phyloP scores from a whole-genome alignment of 805 yeast species.

The Candida coleopterorum region DNA sequence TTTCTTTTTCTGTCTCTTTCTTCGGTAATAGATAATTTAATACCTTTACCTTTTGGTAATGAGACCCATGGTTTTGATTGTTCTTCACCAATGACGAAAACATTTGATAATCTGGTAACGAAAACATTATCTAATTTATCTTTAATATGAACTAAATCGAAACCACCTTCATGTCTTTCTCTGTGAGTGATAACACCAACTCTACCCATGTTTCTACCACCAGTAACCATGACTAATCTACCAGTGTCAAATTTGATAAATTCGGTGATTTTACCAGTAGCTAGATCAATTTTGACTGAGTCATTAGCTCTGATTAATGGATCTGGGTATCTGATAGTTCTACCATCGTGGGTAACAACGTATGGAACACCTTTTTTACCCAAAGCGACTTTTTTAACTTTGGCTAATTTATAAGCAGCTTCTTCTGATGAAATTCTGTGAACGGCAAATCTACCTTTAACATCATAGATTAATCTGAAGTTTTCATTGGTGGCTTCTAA shows the following conservation, averaged over 20 bases:
- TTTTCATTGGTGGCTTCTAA: slow-evolving; percentile 98
- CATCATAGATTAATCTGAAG: slow-evolving; percentile 98
- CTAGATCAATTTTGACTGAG: slow-evolving; percentile 95
- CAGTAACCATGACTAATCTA: slow-evolving; percentile 39
- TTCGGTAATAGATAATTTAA: slow-evolving; percentile 38
- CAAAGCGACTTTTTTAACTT: slow-evolving; percentile 96
- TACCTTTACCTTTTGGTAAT: slow-evolving; percentile 43
- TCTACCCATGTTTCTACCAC: slow-evolving; percentile 38
- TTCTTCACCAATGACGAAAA: slow-evolving; percentile 38
- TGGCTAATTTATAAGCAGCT: slow-evolving; percentile 96
- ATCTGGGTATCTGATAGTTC: slow-evolving; percentile 99
- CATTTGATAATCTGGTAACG: slow-evolving; percentile 40
- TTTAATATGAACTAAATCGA: slow-evolving; percentile 40
- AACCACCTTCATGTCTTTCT: slow-evolving; percentile 42
- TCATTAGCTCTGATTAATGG: slow-evolving; percentile 96
- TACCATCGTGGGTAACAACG: slow-evolving; percentile 99
- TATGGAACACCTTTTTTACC: slow-evolving; percentile 99
- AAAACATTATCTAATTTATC: slow-evolving; percentile 38
- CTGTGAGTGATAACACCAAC: slow-evolving; percentile 40
- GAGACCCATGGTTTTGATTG: slow-evolving; percentile 38
- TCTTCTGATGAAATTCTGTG: slow-evolving; percentile 99
- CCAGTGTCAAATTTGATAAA: slow-evolving; percentile 38
- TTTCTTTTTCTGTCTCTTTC: slow-evolving; percentile 44
- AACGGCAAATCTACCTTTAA: slow-evolving; percentile 98
- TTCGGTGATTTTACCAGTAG: slow-evolving; percentile 83